Conservation (phyloP, 1,284 basidiomycete genomes). For the Exsudoporus floridanus region DNA sequence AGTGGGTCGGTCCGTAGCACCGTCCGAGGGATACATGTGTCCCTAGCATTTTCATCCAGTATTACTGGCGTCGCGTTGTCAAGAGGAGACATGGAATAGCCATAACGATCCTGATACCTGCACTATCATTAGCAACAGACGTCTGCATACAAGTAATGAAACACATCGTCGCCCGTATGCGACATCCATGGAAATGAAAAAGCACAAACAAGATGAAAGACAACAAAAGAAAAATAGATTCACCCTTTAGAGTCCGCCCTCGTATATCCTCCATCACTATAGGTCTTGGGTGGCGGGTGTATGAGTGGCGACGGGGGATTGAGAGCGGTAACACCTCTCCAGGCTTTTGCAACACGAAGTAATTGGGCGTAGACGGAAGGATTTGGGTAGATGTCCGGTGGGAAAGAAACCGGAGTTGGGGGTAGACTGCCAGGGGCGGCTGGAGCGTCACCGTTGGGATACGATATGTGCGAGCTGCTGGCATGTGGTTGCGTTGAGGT, state of each 20-base stretch:
- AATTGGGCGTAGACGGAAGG: constrained; percentile 53
- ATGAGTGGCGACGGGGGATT: constrained; percentile 30
- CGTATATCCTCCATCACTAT: constrained; percentile 20
- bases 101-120: constrained; percentile 31
- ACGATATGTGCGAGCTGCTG: constrained; percentile 19
- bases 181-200: constrained; percentile 10
- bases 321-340: constrained; percentile 70
- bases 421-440: constrained; percentile 27
- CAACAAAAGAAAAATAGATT: constrained; percentile 16
- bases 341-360: constrained; percentile 57
- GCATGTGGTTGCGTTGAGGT: constrained; percentile 13
- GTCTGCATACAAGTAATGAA: constrained; percentile 13
- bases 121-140: constrained; percentile 24
- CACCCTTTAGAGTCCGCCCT: constrained; percentile 33
- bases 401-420: constrained; percentile 40
- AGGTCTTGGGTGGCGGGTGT: constrained; percentile 25
- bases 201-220: background rate
- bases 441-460: constrained; percentile 16
- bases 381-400: constrained; percentile 37
- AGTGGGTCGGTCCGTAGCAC: constrained; percentile 20
- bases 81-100: constrained; percentile 35
- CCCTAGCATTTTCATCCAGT: constrained; percentile 24
- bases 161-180: constrained; percentile 15
- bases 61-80: constrained; percentile 33
- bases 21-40: constrained; percentile 24